A percentile compares a stretch with the other conserved stretches of the same genome.
These are phyloP conservation scores for Polyporus tsugae DNA, from an alignment of 1,284 basidiomycete species.

Conservation along the genomic window DNA sequence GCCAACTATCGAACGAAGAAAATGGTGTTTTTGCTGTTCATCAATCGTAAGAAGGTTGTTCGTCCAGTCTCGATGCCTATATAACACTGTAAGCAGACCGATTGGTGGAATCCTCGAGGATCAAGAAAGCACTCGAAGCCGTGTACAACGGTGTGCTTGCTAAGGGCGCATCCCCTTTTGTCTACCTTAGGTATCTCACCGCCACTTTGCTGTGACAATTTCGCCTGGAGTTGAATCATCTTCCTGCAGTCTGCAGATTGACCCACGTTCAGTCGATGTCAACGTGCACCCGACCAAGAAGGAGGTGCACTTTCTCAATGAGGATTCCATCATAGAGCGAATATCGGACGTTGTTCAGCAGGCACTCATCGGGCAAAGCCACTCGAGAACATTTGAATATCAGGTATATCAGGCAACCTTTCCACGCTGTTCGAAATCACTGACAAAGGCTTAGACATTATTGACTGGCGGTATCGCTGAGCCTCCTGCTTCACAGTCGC, in stretches of 20 bases:
- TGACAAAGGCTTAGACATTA: conserved; percentile 56
- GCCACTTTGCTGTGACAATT: background rate
- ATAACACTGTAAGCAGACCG: conserved; percentile 67
- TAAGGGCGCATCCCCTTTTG: conserved; percentile 90
- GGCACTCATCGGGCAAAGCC: conserved; percentile 71
- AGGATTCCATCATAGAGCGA: conserved; percentile 87
- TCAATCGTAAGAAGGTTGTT: conserved; percentile 82
- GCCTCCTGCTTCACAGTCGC: conserved; percentile 48
- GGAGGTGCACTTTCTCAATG: conserved; percentile 95
- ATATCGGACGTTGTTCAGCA: conserved; percentile 81
- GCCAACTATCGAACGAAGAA: conserved; percentile 93
- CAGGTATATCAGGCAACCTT: conserved; percentile 61
- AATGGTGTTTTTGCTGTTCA: conserved; percentile 90
- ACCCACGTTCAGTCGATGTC: conserved; percentile 92
- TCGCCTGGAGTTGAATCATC: background rate
- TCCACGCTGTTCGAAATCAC: too few relatives aligned
- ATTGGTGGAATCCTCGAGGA: conserved; percentile 88
- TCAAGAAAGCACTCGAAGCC: conserved; percentile 89
- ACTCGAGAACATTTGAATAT: conserved; percentile 81
- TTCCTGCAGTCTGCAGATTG: conserved; percentile 73
- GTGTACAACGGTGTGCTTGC: conserved; percentile 90
- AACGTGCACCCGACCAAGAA: conserved; percentile 99
- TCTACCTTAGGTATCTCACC: conserved; percentile 82
- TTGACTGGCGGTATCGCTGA: conserved; percentile 60
- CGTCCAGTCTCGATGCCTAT: background rate